Base-by-base conservation (phyloP, 2,329 filamentous ascomycete species). In the Chaetothyriales sp. region DNA sequence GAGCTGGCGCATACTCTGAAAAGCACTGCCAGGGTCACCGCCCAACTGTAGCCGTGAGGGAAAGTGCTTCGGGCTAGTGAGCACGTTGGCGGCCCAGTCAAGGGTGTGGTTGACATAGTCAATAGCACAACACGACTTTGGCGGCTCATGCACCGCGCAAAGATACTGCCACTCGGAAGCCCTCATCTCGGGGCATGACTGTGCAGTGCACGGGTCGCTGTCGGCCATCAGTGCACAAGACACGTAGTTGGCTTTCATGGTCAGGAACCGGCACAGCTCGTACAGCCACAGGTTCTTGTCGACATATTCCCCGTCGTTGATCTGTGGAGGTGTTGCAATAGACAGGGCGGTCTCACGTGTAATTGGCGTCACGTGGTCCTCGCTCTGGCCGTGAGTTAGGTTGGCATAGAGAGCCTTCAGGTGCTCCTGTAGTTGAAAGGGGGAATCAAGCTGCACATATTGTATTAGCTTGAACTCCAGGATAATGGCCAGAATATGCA, bases 21-120 rank as follows among this genome's bases (percentile, higher is more conserved):
- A 67, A 1, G 65, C 63, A 2, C 66, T 68, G 44, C 67, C 68
- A n/a, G 60, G 65, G 36, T 57, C 59, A 22, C 57, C 58, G 25
- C 78, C 78, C 44, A 82, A 64, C 1, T 75, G 76, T 19, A 94
- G 78, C 49, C 92, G 79, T 60, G 86, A 94, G 0, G 92, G 90
- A 65, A 98, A 98, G 64, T 92, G 84, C 72, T 95, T 95, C 50
- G 87, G 85, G 61, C 88, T 92, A 2, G 90, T 95, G 51, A 98
- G 81, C 18, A 90, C 85, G 62, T 93, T 95, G 51, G 87, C 89
- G 2, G 92, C 92, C 87, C 90, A 96, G 70, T 98, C 92, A 44
- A 98, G 81, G 0, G 92, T 98, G 66, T 98, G 92, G 66, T 90
- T 96, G 75, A 89, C 95, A 71, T 98, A 98, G 70, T 98, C 92